phyloP scores from a whole-genome alignment of 129 eudicot species.

The Helianthus annuus region DNA sequence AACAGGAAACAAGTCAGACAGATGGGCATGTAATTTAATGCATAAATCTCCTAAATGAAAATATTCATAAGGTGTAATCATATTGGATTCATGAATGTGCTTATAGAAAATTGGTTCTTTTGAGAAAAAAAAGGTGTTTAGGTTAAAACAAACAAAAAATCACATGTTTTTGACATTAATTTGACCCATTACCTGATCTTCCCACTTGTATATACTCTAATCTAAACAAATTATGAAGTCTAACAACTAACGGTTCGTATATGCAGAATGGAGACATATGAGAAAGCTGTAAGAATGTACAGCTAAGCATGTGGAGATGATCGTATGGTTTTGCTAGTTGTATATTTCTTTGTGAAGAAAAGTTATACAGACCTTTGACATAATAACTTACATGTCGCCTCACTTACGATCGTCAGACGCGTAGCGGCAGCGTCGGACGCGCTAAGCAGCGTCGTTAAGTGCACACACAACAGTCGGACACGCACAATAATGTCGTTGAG shows the following conservation, averaged over 20 bases:
- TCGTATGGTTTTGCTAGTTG: constrained; percentile 16
- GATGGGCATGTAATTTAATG: not conserved
- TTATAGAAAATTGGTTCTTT: not conserved
- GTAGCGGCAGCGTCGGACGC: too few relatives aligned
- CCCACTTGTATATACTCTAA: not conserved
- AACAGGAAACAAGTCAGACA: not conserved
- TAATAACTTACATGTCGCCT: too few relatives aligned
- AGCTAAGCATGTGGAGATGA: constrained; percentile 35
- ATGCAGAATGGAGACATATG: constrained; percentile 70
- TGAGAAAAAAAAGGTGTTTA: not conserved
- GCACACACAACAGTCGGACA: too few relatives aligned
- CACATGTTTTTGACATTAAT: not conserved
- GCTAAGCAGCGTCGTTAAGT: too few relatives aligned
- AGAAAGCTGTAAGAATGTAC: constrained; percentile 73
- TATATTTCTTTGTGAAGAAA: too few relatives aligned
- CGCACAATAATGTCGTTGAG: too few relatives aligned
- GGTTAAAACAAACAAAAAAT: not conserved
- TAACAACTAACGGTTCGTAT: not conserved
- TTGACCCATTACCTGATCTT: not conserved
- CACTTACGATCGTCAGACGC: too few relatives aligned
- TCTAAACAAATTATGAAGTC: not conserved
- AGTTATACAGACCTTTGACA: too few relatives aligned
- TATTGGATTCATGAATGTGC: not conserved
- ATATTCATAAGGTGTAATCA: not conserved
- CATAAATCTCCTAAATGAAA: not conserved